These are phyloP conservation scores for Boletus rufocinnamomeus DNA, from an alignment of 768 basidiomycete genomes.

Conservation along the genomic window DNA sequence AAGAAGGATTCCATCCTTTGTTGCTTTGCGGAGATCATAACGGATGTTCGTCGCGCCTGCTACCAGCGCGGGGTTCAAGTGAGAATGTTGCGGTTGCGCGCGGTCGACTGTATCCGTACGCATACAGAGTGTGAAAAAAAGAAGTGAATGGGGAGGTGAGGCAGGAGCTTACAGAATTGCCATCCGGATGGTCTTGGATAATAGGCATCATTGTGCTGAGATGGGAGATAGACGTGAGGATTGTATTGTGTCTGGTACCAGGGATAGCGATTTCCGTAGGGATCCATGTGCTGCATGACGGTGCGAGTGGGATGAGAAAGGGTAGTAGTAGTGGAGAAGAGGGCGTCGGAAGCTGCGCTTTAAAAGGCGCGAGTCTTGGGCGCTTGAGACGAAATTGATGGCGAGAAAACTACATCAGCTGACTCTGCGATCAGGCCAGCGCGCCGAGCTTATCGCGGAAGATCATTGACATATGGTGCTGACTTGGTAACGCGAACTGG, in stretches of 20 bases:
- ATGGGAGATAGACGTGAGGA: conserved; percentile 33
- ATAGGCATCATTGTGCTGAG: conserved; percentile 19
- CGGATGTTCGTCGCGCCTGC: conserved; percentile 50
- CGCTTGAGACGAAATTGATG: conserved; percentile 4
- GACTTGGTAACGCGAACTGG: background rate
- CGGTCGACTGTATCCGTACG: conserved; percentile 18
- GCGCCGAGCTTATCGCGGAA: background rate
- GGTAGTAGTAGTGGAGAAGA: background rate
- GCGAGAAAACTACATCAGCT: conserved; percentile 7
- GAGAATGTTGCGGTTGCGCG: conserved; percentile 46
- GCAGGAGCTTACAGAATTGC: conserved; percentile 16
- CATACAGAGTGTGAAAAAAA: background rate
- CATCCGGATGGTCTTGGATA: conserved; percentile 15
- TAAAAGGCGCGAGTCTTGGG: conserved; percentile 10
- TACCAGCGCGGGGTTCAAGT: conserved; percentile 54
- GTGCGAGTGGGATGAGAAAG: conserved; percentile 4
- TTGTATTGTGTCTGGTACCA: conserved; percentile 33
- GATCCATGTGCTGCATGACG: conserved; percentile 23
- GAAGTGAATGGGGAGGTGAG: background rate
- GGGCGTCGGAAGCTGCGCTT: conserved; percentile 1
- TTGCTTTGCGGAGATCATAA: conserved; percentile 50
- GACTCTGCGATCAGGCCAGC: conserved; percentile 6
- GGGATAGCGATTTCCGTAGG: conserved; percentile 21
- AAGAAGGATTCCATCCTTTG: conserved; percentile 43
- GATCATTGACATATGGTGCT: background rate